Evolutionary conservation across 306 rosid genomes (phyloP).

Genomic region (Abrus precatorius): DNA sequence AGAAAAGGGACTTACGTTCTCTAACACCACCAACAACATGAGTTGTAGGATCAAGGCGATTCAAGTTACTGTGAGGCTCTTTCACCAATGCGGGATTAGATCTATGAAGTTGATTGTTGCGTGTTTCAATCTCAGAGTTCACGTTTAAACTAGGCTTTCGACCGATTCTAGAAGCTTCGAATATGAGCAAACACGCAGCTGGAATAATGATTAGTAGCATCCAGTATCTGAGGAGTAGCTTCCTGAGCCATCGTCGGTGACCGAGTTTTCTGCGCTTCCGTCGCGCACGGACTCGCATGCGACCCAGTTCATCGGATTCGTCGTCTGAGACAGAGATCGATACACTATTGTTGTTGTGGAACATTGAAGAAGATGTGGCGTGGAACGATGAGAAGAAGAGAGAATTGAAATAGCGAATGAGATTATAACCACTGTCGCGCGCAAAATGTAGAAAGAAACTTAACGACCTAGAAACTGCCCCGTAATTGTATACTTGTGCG

Average conservation of each 20-base stretch:
- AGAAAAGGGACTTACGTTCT: slow-evolving; percentile 69
- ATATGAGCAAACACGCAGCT: slow-evolving; percentile 66
- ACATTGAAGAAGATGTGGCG: slow-evolving; percentile 55
- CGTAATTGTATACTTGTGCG: background rate
- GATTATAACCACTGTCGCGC: background rate
- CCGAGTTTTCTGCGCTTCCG: slow-evolving; percentile 77
- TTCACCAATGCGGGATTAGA: slow-evolving; percentile 45
- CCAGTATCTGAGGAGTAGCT: slow-evolving; percentile 74
- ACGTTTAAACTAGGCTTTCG: slow-evolving; percentile 44
- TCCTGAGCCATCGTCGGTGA: slow-evolving; percentile 58
- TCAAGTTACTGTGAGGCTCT: slow-evolving; percentile 66
- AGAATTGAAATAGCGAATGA: background rate
- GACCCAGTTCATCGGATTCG: slow-evolving; percentile 83
- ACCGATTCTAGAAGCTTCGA: slow-evolving; percentile 68
- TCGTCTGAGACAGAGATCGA: slow-evolving; percentile 79
- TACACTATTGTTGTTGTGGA: slow-evolving; percentile 56
- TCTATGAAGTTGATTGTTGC: slow-evolving; percentile 3
- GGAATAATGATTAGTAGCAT: slow-evolving; percentile 67
- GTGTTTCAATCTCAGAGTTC: slow-evolving; percentile 29
- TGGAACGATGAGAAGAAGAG: background rate
- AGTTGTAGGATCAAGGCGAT: slow-evolving; percentile 81
- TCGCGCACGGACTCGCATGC: slow-evolving; percentile 77
- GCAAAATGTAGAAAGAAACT: background rate
- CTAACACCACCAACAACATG: slow-evolving; percentile 77
- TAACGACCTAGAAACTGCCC: background rate